Conservation (phyloP, 208 protist genomes). For the Leishmania major region DNA sequence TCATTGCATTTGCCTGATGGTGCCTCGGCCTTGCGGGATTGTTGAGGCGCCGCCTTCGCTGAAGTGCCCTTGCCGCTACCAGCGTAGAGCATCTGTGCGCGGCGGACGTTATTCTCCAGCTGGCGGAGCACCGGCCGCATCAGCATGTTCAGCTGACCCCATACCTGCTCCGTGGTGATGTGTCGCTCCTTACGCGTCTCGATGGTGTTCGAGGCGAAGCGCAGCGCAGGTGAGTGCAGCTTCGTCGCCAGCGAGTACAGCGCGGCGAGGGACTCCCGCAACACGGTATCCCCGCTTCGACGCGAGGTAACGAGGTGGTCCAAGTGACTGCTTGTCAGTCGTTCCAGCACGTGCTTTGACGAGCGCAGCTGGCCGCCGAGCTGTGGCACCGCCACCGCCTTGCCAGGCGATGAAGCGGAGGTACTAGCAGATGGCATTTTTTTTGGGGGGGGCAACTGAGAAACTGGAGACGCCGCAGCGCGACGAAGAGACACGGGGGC, state of each 20-base stretch:
- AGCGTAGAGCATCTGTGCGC: conserved; percentile 48
- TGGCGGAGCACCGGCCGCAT: conserved; percentile 80
- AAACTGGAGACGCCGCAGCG: not conserved
- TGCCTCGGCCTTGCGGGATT: not conserved
- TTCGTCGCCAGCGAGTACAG: conserved; percentile 77
- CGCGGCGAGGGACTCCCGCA: conserved; percentile 67
- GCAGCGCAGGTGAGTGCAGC: conserved; percentile 74
- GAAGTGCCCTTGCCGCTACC: not conserved
- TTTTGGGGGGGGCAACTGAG: not conserved
- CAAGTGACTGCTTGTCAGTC: conserved; percentile 25
- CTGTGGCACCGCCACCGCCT: conserved; percentile 7
- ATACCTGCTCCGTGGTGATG: conserved; percentile 88
- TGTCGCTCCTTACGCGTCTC: conserved; percentile 61
- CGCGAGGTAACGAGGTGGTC: conserved; percentile 57
- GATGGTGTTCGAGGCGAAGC: conserved; percentile 56
- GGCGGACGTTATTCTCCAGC: conserved; percentile 67
- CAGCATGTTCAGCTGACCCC: conserved; percentile 85
- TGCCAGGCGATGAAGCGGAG: not conserved
- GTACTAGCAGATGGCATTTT: conserved; percentile 3
- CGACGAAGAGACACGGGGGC: not conserved
- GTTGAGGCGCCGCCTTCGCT: conserved; percentile 3
- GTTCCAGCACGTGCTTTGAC: conserved; percentile 35
- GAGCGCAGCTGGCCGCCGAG: conserved; percentile 26
- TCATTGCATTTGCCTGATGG: not conserved
- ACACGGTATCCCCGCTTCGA: conserved; percentile 36